Evolutionary conservation across 164 flowering plant species (phyloP), one percentile per base, ranked within the genome.

Genomic region (Chimonanthus praecox): DNA sequence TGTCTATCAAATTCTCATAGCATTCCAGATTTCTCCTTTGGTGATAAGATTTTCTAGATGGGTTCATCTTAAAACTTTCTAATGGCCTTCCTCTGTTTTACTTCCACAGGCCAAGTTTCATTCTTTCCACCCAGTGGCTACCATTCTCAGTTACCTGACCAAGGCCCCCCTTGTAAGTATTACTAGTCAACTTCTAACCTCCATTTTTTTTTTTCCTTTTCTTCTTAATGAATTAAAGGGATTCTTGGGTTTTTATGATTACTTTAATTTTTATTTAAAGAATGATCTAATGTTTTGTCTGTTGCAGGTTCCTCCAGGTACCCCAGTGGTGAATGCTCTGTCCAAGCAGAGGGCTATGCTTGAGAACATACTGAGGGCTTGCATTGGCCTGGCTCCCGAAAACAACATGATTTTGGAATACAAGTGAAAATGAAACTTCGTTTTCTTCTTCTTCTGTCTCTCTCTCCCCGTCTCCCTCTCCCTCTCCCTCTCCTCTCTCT

Each of bases 291-390:
- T 62, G 64, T 20, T 20, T 62, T 15, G 64, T 62, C 7, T 65
- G n/a, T 8, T 51, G 73, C 84, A 94, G 98, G 98, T 95, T 45
- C 99, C 99, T 49, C 97, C 99, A 5, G 98, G 98, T 9, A 92
- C 99, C 2, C 99, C 99, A 4, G 99, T 96, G 82, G 98, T 96
- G 82, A 96, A 96, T 68, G 99, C 99, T 0, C 87, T 96, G 45
- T 82, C 99, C 1, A 96, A 96, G 89, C 99, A 96, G 82, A 80
- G 99, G 80, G 91, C 99, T 54, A 94, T 96, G 99, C 94, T 96
- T 16, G 98, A 96, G 94, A 96, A 96, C 88, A 92, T 96, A 47
- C 9, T 96, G 84, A 88, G 99, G 88, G 99, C 99, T 43, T 93
- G 98, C 75, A 89, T 96, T 71, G 99, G 99, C 3, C 80, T 96